Percentiles rank a stretch among this genome's conserved stretches.
Evolutionary conservation across 2,329 filamentous ascomycete species (phyloP).

Genomic region (Beauveria asiatica): DNA sequence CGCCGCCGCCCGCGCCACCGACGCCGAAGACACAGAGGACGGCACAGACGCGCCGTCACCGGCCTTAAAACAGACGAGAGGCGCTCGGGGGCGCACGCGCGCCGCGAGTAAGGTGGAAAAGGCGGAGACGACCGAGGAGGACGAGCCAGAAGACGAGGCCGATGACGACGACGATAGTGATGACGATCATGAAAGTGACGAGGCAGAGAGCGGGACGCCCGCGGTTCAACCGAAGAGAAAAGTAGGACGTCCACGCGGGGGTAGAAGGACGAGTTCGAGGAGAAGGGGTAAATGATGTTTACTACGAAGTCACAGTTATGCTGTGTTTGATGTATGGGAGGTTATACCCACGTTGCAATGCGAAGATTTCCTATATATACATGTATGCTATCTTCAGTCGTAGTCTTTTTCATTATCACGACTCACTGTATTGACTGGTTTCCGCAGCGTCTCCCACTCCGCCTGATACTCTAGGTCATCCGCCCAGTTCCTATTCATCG

Average conservation of each 20-base stretch:
- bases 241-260: slow-evolving; percentile 26
- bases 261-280: slow-evolving; percentile 20
- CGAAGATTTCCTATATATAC: background rate
- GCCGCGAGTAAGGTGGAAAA: slow-evolving; percentile 22
- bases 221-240: slow-evolving; percentile 29
- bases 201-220: slow-evolving; percentile 30
- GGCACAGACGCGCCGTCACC: slow-evolving; percentile 31
- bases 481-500: slow-evolving; percentile 32
- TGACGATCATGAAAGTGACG: slow-evolving; percentile 22
- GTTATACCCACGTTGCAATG: slow-evolving; percentile 3
- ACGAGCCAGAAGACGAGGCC: slow-evolving; percentile 17
- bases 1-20: slow-evolving; percentile 28
- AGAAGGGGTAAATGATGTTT: background rate
- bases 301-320: background rate
- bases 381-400: background rate
- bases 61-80: slow-evolving; percentile 29
- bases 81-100: slow-evolving; percentile 36
- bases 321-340: background rate
- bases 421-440: background rate
- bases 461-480: slow-evolving; percentile 26
- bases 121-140: slow-evolving; percentile 25
- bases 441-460: slow-evolving; percentile 33
- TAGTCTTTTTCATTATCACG: background rate
- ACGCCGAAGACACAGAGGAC: slow-evolving; percentile 41
- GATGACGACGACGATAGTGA: slow-evolving; percentile 18